Percentiles rank a stretch among this genome's conserved stretches.
These are phyloP conservation scores for Vitis rotundifolia DNA, from an alignment of 164 flowering plant genomes.

Conservation along the genomic window DNA sequence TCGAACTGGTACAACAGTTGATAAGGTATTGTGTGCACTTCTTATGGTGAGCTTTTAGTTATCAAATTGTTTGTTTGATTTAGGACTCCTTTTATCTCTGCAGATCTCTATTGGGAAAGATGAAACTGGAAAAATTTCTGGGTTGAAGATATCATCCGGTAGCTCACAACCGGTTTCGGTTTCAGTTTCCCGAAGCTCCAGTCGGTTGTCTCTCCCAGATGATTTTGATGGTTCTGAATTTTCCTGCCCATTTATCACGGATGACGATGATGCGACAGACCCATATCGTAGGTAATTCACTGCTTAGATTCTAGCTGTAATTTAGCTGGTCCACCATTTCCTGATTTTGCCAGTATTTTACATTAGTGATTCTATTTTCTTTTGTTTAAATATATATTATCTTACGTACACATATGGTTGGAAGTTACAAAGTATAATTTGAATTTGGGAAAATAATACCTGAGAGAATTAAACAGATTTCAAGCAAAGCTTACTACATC, in stretches of 20 bases:
- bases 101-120: constrained; percentile 50
- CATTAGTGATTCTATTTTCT: not conserved
- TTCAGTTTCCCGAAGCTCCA: constrained; percentile 72
- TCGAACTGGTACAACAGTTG: constrained; percentile 36
- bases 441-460: no score
- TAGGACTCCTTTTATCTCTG: constrained; percentile 15
- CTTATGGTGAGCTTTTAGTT: not conserved
- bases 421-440: no score
- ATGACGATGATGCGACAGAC: constrained; percentile 66
- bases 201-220: constrained; percentile 67
- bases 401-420: no score
- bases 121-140: constrained; percentile 47
- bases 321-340: not conserved
- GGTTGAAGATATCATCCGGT: constrained; percentile 46
- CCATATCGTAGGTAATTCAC: constrained; percentile 60
- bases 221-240: constrained; percentile 75
- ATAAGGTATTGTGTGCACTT: constrained; percentile 52
- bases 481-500: no score
- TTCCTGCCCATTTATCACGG: constrained; percentile 73
- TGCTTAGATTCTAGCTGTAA: not conserved
- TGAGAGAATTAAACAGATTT: no score
- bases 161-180: constrained; percentile 53
- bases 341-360: not conserved
- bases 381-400: not conserved
- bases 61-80: not conserved